These are phyloP conservation scores for Zizania palustris DNA, from an alignment of 202 grass and related monocot genomes.

Conservation along the genomic window DNA sequence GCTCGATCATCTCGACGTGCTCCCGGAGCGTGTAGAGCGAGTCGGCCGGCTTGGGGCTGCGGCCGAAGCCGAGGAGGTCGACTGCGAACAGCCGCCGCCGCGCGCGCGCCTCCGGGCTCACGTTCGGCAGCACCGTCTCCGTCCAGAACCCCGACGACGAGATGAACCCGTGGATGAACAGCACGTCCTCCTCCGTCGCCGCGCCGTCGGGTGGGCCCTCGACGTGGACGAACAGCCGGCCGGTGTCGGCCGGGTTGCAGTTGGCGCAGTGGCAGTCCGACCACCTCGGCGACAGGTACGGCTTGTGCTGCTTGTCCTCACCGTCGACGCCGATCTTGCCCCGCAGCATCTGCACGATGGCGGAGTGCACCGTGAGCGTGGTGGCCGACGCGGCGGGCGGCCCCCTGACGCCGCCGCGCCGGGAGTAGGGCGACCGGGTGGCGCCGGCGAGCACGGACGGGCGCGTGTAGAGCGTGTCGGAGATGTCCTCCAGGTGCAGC, in stretches of 20 bases:
- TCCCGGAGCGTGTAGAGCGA: conserved; percentile 91
- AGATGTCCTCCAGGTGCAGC: conserved; percentile 91
- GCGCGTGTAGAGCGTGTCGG: conserved; percentile 87
- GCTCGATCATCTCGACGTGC: conserved; percentile 97
- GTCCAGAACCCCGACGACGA: conserved; percentile 97
- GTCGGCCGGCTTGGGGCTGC: conserved; percentile 92
- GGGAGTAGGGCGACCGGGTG: background rate
- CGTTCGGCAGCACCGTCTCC: conserved; percentile 88
- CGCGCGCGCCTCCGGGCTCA: conserved; percentile 57
- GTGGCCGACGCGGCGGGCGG: conserved; percentile 16
- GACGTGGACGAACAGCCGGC: conserved; percentile 82
- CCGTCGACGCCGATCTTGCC: conserved; percentile 57
- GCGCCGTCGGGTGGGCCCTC: conserved; percentile 56
- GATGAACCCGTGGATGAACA: conserved; percentile 98
- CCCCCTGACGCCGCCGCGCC: conserved; percentile 23
- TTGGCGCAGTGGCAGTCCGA: conserved; percentile 91
- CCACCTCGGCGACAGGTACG: conserved; percentile 68
- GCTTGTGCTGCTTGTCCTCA: conserved; percentile 31
- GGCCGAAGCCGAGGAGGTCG: conserved; percentile 88
- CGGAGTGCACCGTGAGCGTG: conserved; percentile 66
- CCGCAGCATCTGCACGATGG: conserved; percentile 72
- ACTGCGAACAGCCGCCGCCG: conserved; percentile 78
- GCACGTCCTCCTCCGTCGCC: conserved; percentile 70
- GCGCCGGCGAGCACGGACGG: conserved; percentile 57
- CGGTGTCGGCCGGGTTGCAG: conserved; percentile 68